Evolutionary conservation across 108 stramenopile species (phyloP).

Genomic region (Stephanodiscus triporus): DNA sequence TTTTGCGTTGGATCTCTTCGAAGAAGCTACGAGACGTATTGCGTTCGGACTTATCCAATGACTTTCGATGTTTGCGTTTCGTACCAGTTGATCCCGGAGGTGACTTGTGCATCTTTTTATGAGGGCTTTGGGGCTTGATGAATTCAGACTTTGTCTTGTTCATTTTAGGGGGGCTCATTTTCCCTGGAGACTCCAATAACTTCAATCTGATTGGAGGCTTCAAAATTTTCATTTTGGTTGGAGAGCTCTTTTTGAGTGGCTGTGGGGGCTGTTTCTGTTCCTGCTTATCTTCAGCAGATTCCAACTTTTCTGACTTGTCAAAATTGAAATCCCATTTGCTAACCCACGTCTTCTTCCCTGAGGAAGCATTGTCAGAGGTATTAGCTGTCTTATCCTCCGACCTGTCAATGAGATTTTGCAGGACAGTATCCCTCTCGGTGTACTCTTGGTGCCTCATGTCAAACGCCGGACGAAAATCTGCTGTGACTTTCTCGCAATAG

Average conservation of each 20-base stretch:
- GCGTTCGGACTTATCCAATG: not conserved
- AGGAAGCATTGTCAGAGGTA: not conserved
- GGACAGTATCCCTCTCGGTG: slow-evolving; percentile 15
- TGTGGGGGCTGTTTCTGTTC: not conserved
- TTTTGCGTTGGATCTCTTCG: not conserved
- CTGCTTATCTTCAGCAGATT: not conserved
- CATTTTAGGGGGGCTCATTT: not conserved
- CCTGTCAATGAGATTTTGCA: slow-evolving; percentile 13
- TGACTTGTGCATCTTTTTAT: not conserved
- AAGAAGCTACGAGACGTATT: not conserved
- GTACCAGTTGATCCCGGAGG: not conserved
- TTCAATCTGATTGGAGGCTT: not conserved
- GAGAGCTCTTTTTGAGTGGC: not conserved
- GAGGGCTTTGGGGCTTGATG: not conserved
- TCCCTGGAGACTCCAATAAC: not conserved
- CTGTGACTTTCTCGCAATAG: not conserved
- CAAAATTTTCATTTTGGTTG: not conserved
- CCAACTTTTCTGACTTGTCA: slow-evolving; percentile 8
- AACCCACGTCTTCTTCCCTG: slow-evolving; percentile 18
- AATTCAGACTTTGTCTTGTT: not conserved
- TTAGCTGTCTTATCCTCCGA: slow-evolving; percentile 7
- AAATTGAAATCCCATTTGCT: slow-evolving; percentile 27
- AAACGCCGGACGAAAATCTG: not conserved
- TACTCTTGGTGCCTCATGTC: slow-evolving; percentile 9
- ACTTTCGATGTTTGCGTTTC: not conserved